Evolutionary conservation across 768 basidiomycete species (phyloP).

Genomic region (Macrolepiota albuminosa): DNA sequence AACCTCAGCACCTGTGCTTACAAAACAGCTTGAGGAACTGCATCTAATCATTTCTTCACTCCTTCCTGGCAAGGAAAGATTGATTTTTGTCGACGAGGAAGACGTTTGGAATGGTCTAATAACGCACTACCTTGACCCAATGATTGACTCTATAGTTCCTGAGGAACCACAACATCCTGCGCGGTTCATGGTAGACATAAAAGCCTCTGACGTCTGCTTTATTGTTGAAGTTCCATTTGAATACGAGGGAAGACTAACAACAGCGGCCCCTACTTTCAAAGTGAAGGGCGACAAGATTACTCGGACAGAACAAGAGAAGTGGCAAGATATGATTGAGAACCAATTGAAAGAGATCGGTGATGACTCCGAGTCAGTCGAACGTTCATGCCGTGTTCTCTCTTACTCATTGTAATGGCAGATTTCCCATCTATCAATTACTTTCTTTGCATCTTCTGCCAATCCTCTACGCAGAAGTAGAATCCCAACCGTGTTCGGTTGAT

Average conservation of each 20-base stretch:
- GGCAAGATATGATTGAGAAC: constrained; percentile 38
- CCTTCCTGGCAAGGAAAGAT: constrained; percentile 48
- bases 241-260: constrained; percentile 11
- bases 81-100: constrained; percentile 40
- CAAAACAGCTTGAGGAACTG: constrained; percentile 43
- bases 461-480: constrained; percentile 37
- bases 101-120: constrained; percentile 11
- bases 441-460: constrained; percentile 53
- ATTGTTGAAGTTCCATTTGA: constrained; percentile 23
- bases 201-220: constrained; percentile 29
- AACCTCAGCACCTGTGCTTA: not conserved
- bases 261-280: constrained; percentile 21
- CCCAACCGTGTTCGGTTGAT: not conserved
- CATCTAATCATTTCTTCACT: constrained; percentile 58
- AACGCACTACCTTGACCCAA: not conserved
- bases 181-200: constrained; percentile 30
- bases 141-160: constrained; percentile 13
- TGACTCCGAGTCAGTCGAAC: constrained; percentile 27
- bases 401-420: constrained; percentile 31
- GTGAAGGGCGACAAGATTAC: constrained; percentile 45
- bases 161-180: constrained; percentile 17
- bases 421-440: constrained; percentile 56
- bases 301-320: constrained; percentile 44
- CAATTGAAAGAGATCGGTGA: constrained; percentile 30
- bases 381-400: not conserved